Conservation (phyloP, 345 rosid species). For the Passiflora organensis region DNA sequence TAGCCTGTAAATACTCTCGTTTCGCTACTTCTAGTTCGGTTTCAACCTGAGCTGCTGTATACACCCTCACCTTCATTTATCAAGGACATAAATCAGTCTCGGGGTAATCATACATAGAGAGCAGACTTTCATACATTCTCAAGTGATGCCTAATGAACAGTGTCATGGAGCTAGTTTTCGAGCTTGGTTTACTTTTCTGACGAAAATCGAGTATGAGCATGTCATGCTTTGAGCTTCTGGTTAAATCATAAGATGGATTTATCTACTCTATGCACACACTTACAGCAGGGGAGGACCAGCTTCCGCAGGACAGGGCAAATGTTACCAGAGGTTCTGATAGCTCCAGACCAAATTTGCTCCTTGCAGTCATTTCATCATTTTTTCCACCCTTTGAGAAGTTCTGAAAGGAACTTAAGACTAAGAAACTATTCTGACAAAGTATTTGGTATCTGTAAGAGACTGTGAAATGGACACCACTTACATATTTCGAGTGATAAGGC, state of each 20-base stretch:
- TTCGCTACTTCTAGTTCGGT: constrained; percentile 63
- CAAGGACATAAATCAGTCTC: constrained; percentile 18
- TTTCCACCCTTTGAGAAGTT: constrained; percentile 41
- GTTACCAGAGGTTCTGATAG: constrained; percentile 78
- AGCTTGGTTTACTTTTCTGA: background rate
- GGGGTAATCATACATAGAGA: background rate
- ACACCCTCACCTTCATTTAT: constrained; percentile 56
- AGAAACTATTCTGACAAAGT: constrained; percentile 6
- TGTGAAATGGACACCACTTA: constrained; percentile 29
- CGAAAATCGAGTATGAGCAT: too few relatives aligned
- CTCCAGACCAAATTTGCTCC: constrained; percentile 64
- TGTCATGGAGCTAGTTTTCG: too few relatives aligned
- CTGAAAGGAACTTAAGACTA: constrained; percentile 22
- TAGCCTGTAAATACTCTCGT: constrained; percentile 73
- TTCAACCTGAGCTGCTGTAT: constrained; percentile 61
- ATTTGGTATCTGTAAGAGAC: constrained; percentile 8
- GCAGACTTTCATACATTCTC: too few relatives aligned
- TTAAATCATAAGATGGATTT: background rate
- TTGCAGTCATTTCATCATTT: constrained; percentile 51
- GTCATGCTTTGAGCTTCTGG: too few relatives aligned
- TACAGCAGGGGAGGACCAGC: constrained; percentile 97
- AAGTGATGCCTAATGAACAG: too few relatives aligned
- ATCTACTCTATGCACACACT: constrained; percentile 23
- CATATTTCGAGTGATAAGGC: constrained; percentile 66
- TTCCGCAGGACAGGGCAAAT: constrained; percentile 84